phyloP scores from a whole-genome alignment of 441 rosid species.

The Populus trichocarpa region DNA sequence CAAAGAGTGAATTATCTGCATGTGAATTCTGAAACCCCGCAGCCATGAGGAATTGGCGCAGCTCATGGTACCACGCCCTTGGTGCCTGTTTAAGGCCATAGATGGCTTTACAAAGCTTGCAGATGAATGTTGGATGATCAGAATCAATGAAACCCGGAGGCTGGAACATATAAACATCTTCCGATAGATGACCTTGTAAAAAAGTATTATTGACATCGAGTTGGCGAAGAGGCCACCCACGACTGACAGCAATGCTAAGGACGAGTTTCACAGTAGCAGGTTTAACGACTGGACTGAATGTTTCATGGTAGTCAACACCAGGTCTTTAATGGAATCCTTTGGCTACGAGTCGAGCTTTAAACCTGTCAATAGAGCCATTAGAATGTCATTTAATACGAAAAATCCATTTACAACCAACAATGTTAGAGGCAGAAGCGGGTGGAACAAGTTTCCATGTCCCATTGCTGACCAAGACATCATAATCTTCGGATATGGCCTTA shows the following conservation, averaged over 20 bases:
- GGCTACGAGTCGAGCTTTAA: too few species aligned
- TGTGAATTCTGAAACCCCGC: rapidly evolving
- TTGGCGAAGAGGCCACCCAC: not conserved
- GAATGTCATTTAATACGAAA: too few species aligned
- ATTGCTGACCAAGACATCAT: not conserved
- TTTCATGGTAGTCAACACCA: not conserved
- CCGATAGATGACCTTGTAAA: too few species aligned
- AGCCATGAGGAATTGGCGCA: not conserved
- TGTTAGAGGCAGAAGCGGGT: not conserved
- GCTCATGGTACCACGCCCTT: not conserved
- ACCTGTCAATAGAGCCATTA: not conserved
- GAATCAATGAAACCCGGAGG: not conserved
- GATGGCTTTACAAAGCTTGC: not conserved
- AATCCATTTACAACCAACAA: not conserved
- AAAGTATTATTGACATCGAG: too few species aligned
- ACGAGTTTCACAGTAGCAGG: not conserved
- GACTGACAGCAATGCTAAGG: not conserved
- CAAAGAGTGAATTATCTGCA: too few species aligned
- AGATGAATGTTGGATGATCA: not conserved
- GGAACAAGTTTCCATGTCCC: not conserved
- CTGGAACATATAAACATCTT: not conserved
- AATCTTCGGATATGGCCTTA: not conserved
- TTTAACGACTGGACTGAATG: not conserved
- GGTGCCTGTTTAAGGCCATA: not conserved
- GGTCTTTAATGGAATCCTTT: not conserved